phyloP scores from a whole-genome alignment of 371 early-diverging fungal species.

The Thermomucor indicae-seudaticae region DNA sequence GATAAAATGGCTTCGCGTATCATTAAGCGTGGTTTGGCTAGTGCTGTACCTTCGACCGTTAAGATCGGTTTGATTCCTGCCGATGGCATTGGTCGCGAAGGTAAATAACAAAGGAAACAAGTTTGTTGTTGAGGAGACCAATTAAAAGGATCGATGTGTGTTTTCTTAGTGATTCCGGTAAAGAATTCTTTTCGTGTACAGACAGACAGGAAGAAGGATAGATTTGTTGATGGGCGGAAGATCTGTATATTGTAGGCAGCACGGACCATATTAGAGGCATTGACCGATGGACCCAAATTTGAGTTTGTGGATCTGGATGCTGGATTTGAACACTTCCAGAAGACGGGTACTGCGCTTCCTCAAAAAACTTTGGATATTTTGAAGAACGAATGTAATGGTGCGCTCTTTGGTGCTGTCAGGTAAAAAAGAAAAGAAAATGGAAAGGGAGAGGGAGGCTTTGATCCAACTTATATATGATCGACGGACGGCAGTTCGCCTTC shows the following conservation, averaged over 20 bases:
- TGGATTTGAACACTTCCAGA: conserved; percentile 92
- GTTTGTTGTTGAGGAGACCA: too few relatives aligned
- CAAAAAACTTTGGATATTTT: conserved; percentile 76
- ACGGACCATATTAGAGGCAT: conserved; percentile 77
- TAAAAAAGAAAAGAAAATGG: conserved; percentile 21
- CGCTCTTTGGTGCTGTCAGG: conserved; percentile 96
- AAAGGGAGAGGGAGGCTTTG: not conserved
- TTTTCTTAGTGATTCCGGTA: too few relatives aligned
- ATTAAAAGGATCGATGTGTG: too few relatives aligned
- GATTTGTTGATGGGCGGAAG: not conserved
- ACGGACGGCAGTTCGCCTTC: conserved; percentile 78
- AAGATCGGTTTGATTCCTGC: conserved; percentile 92
- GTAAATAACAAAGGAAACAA: conserved; percentile 15
- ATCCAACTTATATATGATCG: not conserved
- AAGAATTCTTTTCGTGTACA: too few relatives aligned
- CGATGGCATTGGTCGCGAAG: conserved; percentile 95
- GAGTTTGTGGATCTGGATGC: conserved; percentile 84
- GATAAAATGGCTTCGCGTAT: conserved; percentile 33
- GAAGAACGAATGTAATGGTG: conserved; percentile 82
- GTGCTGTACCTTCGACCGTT: conserved; percentile 46
- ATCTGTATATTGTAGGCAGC: conserved; percentile 65
- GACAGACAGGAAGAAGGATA: not conserved
- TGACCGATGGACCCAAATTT: conserved; percentile 58
- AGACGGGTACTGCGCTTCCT: conserved; percentile 88
- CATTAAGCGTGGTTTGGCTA: conserved; percentile 50